phyloP scores from a whole-genome alignment of 352 stramenopile species.

The Hyaloperonospora arabidopsidis region DNA sequence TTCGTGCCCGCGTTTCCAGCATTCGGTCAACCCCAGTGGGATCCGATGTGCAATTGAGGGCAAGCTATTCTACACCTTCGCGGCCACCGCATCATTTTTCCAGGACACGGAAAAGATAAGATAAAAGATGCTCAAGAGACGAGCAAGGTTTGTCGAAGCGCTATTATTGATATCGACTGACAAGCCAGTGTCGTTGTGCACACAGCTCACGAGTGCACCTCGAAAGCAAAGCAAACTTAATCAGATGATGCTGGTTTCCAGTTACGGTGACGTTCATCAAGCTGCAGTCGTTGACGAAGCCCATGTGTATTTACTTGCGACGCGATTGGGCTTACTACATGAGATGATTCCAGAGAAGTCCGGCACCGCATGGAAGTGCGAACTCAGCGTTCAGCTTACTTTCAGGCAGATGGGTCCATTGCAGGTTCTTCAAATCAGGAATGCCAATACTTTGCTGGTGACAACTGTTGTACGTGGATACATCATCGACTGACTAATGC shows the following conservation, averaged over 20 bases:
- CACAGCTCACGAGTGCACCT: too few relatives aligned
- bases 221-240: too few relatives aligned
- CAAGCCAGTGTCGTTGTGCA: too few relatives aligned
- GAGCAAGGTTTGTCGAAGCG: too few relatives aligned
- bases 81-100: conserved; percentile 25
- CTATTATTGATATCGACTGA: too few relatives aligned
- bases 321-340: conserved; percentile 50
- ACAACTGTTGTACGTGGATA: conserved; percentile 71
- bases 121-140: conserved; percentile 1
- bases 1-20: conserved; percentile 51
- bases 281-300: conserved; percentile 62
- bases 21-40: conserved; percentile 50
- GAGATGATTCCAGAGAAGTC: conserved; percentile 38
- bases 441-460: conserved; percentile 47
- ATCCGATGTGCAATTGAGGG: conserved; percentile 55
- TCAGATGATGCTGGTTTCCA: too few relatives aligned
- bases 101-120: conserved; percentile 13
- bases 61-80: conserved; percentile 71
- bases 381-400: conserved; percentile 31
- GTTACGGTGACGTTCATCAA: conserved; percentile 68
- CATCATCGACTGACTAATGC: conserved; percentile 84
- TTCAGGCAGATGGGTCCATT: conserved; percentile 51
- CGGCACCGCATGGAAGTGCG: conserved; percentile 36
- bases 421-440: conserved; percentile 57
- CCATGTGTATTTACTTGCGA: conserved; percentile 42